Base-by-base conservation (phyloP, 352 stramenopile species). In the Globisporangium alternatum region DNA sequence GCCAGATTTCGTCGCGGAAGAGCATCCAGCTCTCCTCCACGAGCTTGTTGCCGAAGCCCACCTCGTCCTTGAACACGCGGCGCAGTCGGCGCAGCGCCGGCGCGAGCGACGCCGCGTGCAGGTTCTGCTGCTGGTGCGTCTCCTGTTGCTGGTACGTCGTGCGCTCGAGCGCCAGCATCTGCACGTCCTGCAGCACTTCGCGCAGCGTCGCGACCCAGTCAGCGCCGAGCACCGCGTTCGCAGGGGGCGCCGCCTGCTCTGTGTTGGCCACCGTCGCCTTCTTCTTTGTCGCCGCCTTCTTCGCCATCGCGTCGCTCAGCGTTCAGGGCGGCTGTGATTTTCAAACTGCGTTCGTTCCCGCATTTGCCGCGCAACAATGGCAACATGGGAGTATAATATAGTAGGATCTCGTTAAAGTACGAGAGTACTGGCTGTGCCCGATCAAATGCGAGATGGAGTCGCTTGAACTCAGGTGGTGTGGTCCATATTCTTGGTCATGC, bases 1-100 rank as follows among this genome's bases (percentile, higher is more conserved):
- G 57, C 79, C 83, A 89, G 31, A 84, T 60, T 64, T 89, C 84
- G 17, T 90, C 73, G 35, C 89, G 60, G 52, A 90, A 93, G 30
- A 89, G 66, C 41, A 60, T 56, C 65, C 83, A 89, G 19, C 74
- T 68, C 56, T 90, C 81, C 61, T 90, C 80, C 2, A 75, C 66
- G 12, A 85, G 66, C 9, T 68, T 61, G 4, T 63, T 66, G 6
- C 71, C 69, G 13, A 83, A 72, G 30, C 69, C 65, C 25, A 89
- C 77, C n/a, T 83, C 81, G 7, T 85, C 70, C 6, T 56, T 43
- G 53, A 85, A 89, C 25, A 90, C 67, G 65, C 74, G 51, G 33
- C 74, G 62, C 22, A 90, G 69, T 4, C 81, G 76, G 9, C 78
- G 72, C 68, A 89, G 65, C 10, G 80, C 74, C n/a, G 77, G 77